These are phyloP conservation scores for Monascus purpureus DNA, from an alignment of 495 filamentous ascomycete species.

Conservation along the genomic window DNA sequence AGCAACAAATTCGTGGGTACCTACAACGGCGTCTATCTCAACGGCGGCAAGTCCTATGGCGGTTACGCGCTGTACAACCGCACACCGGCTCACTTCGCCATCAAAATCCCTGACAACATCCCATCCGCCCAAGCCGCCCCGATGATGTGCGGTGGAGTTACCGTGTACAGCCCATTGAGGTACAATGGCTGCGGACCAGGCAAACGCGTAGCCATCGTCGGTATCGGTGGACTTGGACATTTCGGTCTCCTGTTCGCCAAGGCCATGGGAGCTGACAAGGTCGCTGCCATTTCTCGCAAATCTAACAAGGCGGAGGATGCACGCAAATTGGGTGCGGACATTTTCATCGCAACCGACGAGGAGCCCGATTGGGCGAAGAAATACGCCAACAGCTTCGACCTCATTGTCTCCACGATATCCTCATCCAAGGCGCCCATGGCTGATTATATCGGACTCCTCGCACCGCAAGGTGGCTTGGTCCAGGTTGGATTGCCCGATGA, in stretches of 20 bases:
- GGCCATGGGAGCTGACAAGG: conserved; percentile 61
- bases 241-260: conserved; percentile 46
- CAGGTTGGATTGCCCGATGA: conserved; percentile 68
- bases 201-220: conserved; percentile 71
- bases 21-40: conserved; percentile 26
- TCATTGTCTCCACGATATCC: conserved; percentile 75
- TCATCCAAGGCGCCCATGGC: conserved; percentile 52
- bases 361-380: conserved; percentile 58
- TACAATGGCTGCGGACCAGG: conserved; percentile 64
- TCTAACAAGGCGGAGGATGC: conserved; percentile 56
- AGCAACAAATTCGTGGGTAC: conserved; percentile 35
- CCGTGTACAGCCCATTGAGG: conserved; percentile 61
- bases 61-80: conserved; percentile 65
- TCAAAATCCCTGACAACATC: conserved; percentile 65
- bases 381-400: conserved; percentile 53
- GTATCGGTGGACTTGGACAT: conserved; percentile 71
- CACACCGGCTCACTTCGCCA: conserved; percentile 54
- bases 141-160: conserved; percentile 78
- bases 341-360: conserved; percentile 74
- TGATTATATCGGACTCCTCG: conserved; percentile 54
- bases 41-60: conserved; percentile 48
- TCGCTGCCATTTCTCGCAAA: conserved; percentile 67
- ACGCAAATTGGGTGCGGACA: conserved; percentile 42
- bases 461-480: conserved; percentile 56
- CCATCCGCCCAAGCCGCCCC: conserved; percentile 50